Evolutionary conservation across 148 eudicot genomes (phyloP).

Genomic region (Polygonum maritimum): DNA sequence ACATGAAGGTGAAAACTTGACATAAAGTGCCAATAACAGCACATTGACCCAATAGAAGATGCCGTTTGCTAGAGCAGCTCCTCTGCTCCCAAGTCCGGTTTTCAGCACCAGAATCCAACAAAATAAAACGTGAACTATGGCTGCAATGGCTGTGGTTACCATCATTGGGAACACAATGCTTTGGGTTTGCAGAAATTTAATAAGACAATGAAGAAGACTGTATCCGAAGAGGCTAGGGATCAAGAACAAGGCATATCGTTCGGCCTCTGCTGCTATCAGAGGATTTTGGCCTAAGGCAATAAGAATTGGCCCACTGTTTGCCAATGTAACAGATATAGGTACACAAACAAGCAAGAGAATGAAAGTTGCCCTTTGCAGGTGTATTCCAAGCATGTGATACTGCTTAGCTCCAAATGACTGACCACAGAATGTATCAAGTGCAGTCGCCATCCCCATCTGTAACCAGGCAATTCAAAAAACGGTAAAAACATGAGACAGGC

Average conservation of each 20-base stretch:
- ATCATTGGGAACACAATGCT: constrained; percentile 14
- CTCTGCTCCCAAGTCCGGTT: constrained; percentile 14
- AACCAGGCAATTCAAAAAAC: not conserved
- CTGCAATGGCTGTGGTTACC: constrained; percentile 8
- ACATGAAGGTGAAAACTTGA: constrained; percentile 14
- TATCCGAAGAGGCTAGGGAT: constrained; percentile 18
- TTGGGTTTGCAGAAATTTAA: constrained; percentile 17
- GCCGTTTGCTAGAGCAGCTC: constrained; percentile 14
- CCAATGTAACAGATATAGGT: constrained; percentile 13
- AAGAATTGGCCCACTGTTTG: constrained; percentile 12
- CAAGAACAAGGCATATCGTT: constrained; percentile 8
- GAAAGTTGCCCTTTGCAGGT: constrained; percentile 12
- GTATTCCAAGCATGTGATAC: constrained; percentile 17
- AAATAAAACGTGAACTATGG: constrained; percentile 9
- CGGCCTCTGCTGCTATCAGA: constrained; percentile 14
- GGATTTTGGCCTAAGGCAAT: constrained; percentile 12
- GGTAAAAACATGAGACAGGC: not conserved
- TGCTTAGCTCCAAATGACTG: constrained; percentile 18
- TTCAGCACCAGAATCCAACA: constrained; percentile 14
- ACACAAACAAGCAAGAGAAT: constrained; percentile 10
- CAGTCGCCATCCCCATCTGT: constrained; percentile 18
- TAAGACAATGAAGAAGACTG: constrained; percentile 15
- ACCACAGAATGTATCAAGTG: constrained; percentile 16
- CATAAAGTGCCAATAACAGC: constrained; percentile 10
- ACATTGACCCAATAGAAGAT: constrained; percentile 15